These are phyloP conservation scores for Hanseniaspora taiwanica DNA, from an alignment of 805 yeast genomes.

Conservation along the genomic window DNA sequence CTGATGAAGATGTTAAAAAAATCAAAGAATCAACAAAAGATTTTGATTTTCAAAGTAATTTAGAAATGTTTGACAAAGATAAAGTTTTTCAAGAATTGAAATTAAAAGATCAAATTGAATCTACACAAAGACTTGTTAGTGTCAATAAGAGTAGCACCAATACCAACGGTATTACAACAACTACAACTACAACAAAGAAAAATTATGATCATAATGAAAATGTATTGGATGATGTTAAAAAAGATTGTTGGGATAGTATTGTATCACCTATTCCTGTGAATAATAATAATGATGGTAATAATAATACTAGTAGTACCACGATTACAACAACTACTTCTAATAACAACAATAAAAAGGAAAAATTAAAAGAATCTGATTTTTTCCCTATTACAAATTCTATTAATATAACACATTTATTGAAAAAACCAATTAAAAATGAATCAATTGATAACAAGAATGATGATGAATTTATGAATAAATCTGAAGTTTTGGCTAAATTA, in stretches of 20 bases:
- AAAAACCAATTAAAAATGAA: too few relatives aligned
- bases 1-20: constrained; percentile 33
- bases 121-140: constrained; percentile 55
- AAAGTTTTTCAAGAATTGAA: constrained; percentile 69
- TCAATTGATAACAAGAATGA: constrained; percentile 7
- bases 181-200: too few relatives aligned
- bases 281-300: constrained; percentile 1
- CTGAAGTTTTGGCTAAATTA: not conserved
- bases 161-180: too few relatives aligned
- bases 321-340: constrained; percentile 4
- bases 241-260: constrained; percentile 42
- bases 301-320: too few relatives aligned
- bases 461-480: constrained; percentile 2
- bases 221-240: constrained; percentile 38
- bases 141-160: too few relatives aligned
- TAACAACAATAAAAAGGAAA: constrained; percentile 5
- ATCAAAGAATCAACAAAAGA: constrained; percentile 39
- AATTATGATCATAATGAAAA: constrained; percentile 58
- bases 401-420: constrained; percentile 23
- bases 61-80: constrained; percentile 70
- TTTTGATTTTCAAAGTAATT: constrained; percentile 74
- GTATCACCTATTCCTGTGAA: constrained; percentile 8
- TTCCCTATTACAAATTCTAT: constrained; percentile 24
- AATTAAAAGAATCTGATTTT: constrained; percentile 9
- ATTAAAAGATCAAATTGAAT: constrained; percentile 45